phyloP scores from a whole-genome alignment of 1,139 yeast genomes.

The Meyerozyma sp. region DNA sequence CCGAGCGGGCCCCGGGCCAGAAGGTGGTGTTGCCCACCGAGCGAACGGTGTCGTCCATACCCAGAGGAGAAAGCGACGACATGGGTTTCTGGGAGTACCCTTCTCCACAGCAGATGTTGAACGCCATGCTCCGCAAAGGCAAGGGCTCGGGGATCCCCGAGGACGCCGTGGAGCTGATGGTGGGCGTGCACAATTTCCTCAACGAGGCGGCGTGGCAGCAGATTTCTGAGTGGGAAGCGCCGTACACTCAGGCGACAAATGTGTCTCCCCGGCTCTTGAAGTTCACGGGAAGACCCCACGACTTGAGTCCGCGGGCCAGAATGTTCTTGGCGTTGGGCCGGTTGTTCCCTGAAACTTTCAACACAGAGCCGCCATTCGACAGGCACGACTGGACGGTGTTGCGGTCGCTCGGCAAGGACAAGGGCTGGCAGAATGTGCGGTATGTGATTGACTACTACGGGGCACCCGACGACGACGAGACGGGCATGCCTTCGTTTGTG shows the following conservation, averaged over 20 bases:
- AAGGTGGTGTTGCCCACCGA: constrained; percentile 71
- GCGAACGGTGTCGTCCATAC: constrained; percentile 79
- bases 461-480: constrained; percentile 86
- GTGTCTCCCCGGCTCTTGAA: constrained; percentile 71
- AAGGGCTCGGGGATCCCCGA: constrained; percentile 83
- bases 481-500: constrained; percentile 85
- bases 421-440: constrained; percentile 55
- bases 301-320: constrained; percentile 83
- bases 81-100: constrained; percentile 96
- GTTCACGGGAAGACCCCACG: constrained; percentile 91
- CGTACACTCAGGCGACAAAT: constrained; percentile 44
- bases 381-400: constrained; percentile 98
- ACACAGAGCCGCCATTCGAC: constrained; percentile 86
- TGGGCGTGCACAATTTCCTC: constrained; percentile 89
- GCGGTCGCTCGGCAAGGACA: constrained; percentile 49
- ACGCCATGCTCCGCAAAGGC: constrained; percentile 94
- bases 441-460: constrained; percentile 93
- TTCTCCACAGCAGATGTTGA: constrained; percentile 97
- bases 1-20: constrained; percentile 76
- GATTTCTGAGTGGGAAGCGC: constrained; percentile 82
- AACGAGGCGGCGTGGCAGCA: constrained; percentile 99
- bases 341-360: constrained; percentile 68
- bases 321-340: constrained; percentile 62
- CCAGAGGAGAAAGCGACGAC: constrained; percentile 64
- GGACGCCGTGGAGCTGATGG: constrained; percentile 96